Conservation (phyloP, 2,329 filamentous ascomycete species). For the Aspergillus puulaauensis region DNA sequence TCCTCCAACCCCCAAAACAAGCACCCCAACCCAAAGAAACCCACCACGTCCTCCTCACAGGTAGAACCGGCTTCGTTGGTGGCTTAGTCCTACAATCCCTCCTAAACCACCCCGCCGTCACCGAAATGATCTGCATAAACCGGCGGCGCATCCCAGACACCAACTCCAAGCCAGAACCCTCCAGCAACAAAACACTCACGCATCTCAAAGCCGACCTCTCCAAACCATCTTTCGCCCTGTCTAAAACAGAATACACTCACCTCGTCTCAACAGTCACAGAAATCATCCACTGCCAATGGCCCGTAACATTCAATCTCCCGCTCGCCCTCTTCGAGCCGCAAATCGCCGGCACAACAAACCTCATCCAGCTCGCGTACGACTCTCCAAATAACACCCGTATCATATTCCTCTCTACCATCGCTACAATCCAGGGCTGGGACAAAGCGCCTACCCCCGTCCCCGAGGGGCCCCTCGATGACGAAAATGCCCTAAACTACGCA, state of each 20-base stretch:
- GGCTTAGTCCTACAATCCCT: constrained; percentile 3
- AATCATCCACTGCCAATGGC: constrained; percentile 14
- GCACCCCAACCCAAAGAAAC: background rate
- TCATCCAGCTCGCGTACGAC: too few relatives aligned
- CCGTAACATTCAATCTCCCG: constrained; percentile 11
- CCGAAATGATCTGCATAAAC: constrained; percentile 7
- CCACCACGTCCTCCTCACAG: constrained; percentile 12
- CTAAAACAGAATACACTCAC: background rate
- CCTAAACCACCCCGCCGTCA: background rate
- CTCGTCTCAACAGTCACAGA: constrained; percentile 5
- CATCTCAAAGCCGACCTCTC: constrained; percentile 3
- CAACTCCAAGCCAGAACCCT: background rate
- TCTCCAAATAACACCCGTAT: too few relatives aligned
- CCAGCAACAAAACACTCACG: background rate
- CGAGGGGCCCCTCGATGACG: too few relatives aligned
- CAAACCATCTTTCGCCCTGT: background rate
- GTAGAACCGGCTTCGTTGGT: constrained; percentile 12
- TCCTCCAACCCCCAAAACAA: background rate
- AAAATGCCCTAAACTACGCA: too few relatives aligned
- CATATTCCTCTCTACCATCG: too few relatives aligned
- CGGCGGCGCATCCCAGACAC: background rate
- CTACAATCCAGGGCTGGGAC: too few relatives aligned
- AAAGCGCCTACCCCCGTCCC: too few relatives aligned
- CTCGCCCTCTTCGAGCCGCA: constrained; percentile 8
- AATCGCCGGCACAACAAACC: background rate